Percentiles rank a stretch among this genome's conserved stretches.
These are phyloP conservation scores for Meyerozyma guilliermondii DNA, from an alignment of 1,139 yeast genomes.

Conservation along the genomic window DNA sequence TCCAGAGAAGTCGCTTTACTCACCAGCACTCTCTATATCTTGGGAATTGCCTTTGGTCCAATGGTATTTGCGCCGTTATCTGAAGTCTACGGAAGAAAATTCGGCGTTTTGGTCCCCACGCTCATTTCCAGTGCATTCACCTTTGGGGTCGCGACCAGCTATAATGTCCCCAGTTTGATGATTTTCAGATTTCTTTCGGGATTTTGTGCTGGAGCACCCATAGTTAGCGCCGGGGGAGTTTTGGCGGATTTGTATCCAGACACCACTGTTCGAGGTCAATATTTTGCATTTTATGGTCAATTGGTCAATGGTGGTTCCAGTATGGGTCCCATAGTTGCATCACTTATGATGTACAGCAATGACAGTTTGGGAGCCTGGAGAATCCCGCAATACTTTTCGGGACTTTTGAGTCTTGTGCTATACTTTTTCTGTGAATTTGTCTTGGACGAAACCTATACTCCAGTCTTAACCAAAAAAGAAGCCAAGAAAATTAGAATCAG, in stretches of 20 bases:
- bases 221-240: not conserved
- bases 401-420: not conserved
- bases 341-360: not conserved
- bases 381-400: not conserved
- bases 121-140: not conserved
- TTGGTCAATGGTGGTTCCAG: not conserved
- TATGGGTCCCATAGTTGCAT: not conserved
- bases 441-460: not conserved
- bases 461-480: not conserved
- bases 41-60: conserved; percentile 38
- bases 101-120: not conserved
- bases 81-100: conserved; percentile 13
- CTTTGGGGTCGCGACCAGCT: not conserved
- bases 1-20: conserved; percentile 21
- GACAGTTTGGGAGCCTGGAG: not conserved
- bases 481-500: not conserved
- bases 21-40: conserved; percentile 32
- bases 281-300: not conserved
- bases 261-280: not conserved
- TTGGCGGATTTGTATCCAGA: not conserved
- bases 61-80: conserved; percentile 34
- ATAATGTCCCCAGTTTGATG: not conserved
- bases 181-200: not conserved
- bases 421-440: not conserved
- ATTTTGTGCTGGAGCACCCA: not conserved